These are phyloP conservation scores for Apiospora malaysiana DNA, from an alignment of 2,329 filamentous ascomycete genomes.

Conservation along the genomic window DNA sequence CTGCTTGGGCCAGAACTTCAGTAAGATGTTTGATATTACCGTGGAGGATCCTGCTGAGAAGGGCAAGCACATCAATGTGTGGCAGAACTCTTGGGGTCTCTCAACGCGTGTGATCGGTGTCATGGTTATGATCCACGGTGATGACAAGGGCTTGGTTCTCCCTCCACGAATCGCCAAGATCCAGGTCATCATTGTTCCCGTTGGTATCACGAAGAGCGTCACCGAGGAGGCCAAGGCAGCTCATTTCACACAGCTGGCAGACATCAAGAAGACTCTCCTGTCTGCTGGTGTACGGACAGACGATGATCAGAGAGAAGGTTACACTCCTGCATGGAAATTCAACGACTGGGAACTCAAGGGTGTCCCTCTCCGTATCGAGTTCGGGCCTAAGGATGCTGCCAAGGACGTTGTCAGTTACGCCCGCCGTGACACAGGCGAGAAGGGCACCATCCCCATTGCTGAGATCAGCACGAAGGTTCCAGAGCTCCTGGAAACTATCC, in stretches of 20 bases:
- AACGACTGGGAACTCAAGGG: slow-evolving; percentile 99
- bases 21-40: slow-evolving; percentile 98
- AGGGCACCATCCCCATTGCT: slow-evolving; percentile 77
- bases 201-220: slow-evolving; percentile 90
- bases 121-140: slow-evolving; percentile 98
- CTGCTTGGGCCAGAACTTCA: slow-evolving; percentile 94
- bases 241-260: slow-evolving; percentile 77
- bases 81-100: slow-evolving; percentile 99
- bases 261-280: slow-evolving; percentile 71
- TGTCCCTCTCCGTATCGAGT: slow-evolving; percentile 91
- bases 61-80: slow-evolving; percentile 82
- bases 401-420: slow-evolving; percentile 84
- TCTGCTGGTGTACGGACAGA: slow-evolving; percentile 79
- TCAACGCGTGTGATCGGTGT: slow-evolving; percentile 97
- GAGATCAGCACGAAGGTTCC: slow-evolving; percentile 78
- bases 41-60: slow-evolving; percentile 90
- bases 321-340: slow-evolving; percentile 97
- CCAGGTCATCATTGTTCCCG: slow-evolving; percentile 87
- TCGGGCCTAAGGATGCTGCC: slow-evolving; percentile 91
- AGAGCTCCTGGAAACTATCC: slow-evolving; percentile 86
- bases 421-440: slow-evolving; percentile 85
- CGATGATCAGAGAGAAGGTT: slow-evolving; percentile 85
- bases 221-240: slow-evolving; percentile 78
- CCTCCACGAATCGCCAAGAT: slow-evolving; percentile 88
- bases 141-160: slow-evolving; percentile 93